Base-by-base conservation (phyloP, 2,329 filamentous ascomycete species). In the Huntiella omanensis region DNA sequence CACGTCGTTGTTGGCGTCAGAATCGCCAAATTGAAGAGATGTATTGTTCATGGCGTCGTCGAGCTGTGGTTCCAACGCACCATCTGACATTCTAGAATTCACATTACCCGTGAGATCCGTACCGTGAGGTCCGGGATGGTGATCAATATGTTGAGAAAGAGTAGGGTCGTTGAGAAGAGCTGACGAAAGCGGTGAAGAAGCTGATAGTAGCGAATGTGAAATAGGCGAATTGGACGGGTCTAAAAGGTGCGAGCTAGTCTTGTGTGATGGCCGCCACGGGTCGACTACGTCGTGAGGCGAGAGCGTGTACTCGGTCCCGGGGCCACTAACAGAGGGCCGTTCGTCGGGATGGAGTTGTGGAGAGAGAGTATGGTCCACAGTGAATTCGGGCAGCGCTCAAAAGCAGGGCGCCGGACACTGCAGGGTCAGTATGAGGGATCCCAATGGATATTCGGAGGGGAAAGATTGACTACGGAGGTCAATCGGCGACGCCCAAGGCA, bases 1-100 rank as follows among this genome's bases (percentile, higher is more conserved):
- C 11, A 49, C 44, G 41, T 49, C 44, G 12, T 39, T 13, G 22
- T 49, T 45, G 13, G 44, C 5, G 13, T 49, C 44, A 7, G 44
- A 32, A 19, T 49, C 48, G 12, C 34, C 35, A 46, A 50, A 40
- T 32, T 43, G 50, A 40, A 53, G 59, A 43, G 55, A 56, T 28
- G 44, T 45, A 28, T 28, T 10, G 40, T 44, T 46, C 37, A 45
- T 42, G 40, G 40, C 38, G 40, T 35, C 32, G 37, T 46, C 40
- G 37, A 44, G 33, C 33, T 37, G 47, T 43, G 43, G 37, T n/a
- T 46, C 38, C 17, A 43, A 41, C 28, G 47, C 41, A 38, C 37
- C 43, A 22, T 40, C 35, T 22, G 45, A 49, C 12, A 49, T 32
- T n/a, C 44, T 44, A 12, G 48, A 44, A 32, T n/a, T 28, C 40